Conservation (phyloP, 768 basidiomycete genomes). For the Cantharellus anzutake region DNA sequence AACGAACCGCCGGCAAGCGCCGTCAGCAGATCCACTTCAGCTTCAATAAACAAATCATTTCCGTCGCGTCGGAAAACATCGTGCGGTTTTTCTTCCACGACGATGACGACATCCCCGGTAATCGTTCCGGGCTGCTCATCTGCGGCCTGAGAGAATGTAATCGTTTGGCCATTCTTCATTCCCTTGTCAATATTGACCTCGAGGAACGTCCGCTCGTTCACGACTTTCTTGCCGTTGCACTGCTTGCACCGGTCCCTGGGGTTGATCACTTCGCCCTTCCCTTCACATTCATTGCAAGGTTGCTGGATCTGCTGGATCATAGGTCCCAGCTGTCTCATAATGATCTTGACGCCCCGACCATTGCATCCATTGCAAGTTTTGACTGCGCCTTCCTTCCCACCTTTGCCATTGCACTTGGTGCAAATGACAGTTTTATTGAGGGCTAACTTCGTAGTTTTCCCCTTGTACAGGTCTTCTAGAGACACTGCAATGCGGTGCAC, state of each 20-base stretch:
- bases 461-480: slow-evolving; percentile 97
- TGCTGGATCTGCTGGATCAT: slow-evolving; percentile 99
- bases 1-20: slow-evolving; percentile 87
- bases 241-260: slow-evolving; percentile 75
- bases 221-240: slow-evolving; percentile 91
- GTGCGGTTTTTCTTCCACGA: slow-evolving; percentile 84
- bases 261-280: slow-evolving; percentile 91
- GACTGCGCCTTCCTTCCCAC: slow-evolving; percentile 94
- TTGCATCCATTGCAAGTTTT: slow-evolving; percentile 55
- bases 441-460: slow-evolving; percentile 95
- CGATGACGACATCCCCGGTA: slow-evolving; percentile 88
- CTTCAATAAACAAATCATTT: slow-evolving; percentile 66
- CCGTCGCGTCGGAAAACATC: slow-evolving; percentile 76
- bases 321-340: slow-evolving; percentile 91
- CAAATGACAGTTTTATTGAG: slow-evolving; percentile 92
- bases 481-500: slow-evolving; percentile 91
- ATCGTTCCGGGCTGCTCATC: slow-evolving; percentile 79
- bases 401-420: slow-evolving; percentile 83
- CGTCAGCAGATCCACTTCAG: slow-evolving; percentile 86
- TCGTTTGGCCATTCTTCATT: slow-evolving; percentile 87
- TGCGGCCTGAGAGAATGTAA: slow-evolving; percentile 76
- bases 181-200: slow-evolving; percentile 98
- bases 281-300: slow-evolving; percentile 81
- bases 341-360: slow-evolving; percentile 82
- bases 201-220: slow-evolving; percentile 87